phyloP scores from a whole-genome alignment of 1,284 basidiomycete genomes.

The Puccinia sorghi region DNA sequence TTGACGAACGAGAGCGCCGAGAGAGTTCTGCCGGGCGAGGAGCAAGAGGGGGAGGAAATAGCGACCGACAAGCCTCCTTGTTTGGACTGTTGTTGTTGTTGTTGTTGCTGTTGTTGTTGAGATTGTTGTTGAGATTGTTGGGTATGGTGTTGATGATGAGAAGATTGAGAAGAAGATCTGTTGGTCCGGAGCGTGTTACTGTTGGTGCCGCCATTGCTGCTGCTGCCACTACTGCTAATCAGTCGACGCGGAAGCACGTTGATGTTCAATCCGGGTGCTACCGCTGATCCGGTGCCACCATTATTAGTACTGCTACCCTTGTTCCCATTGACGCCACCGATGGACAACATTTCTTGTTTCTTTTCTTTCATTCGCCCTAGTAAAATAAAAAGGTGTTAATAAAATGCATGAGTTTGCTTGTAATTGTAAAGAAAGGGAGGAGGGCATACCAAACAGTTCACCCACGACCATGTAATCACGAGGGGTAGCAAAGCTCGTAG shows the following conservation, averaged over 20 bases:
- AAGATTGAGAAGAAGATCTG: background rate
- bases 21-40: no score
- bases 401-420: background rate
- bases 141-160: background rate
- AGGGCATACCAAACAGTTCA: conserved; percentile 44
- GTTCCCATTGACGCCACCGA: background rate
- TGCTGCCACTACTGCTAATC: conserved; percentile 3
- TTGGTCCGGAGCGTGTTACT: background rate
- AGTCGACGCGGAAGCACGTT: background rate
- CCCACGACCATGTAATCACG: conserved; percentile 49
- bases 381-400: background rate
- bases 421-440: background rate
- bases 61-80: background rate
- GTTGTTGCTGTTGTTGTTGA: background rate
- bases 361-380: conserved; percentile 48
- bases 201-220: background rate
- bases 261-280: background rate
- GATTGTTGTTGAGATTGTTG: background rate
- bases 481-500: conserved; percentile 44
- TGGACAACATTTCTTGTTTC: conserved; percentile 39
- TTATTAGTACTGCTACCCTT: background rate
- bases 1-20: background rate
- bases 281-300: background rate
- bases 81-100: background rate
- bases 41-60: no score